Base-by-base conservation (phyloP, 179 eudicot genomes). In the Vitellaria paradoxa region DNA sequence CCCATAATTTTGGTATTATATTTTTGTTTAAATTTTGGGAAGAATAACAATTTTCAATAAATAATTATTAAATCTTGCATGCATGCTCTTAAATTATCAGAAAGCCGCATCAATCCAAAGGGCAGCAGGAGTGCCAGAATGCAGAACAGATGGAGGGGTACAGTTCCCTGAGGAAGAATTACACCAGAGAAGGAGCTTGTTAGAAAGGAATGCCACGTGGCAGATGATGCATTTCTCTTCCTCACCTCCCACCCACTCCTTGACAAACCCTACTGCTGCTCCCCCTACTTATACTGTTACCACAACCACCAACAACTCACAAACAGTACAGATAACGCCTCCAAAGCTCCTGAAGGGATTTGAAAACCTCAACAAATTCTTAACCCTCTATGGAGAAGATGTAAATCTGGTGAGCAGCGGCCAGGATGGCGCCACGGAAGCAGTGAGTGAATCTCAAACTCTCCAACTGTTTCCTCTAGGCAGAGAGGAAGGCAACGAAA, bases 171-270 rank as follows among this genome's bases (percentile, higher is more conserved):
- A 82, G 20, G 69, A 69, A 82, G 85, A 80, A 74, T 70, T 75
- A 56, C 74, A 70, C 30, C 78, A 82, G 9, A 52, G 72, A 72
- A 82, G 52, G 67, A 71, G 74, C 80, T 24, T 85, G 64, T 56
- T 66, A 30, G 81, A 85, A 78, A 85, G 67, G 86, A 87, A 89
- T 81, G 88, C 80, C 88, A 86, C 92, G 81, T 89, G 89, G 89
- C 86, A 84, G 3, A 45, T 60, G 76, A 73, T 83, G 84, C 82
- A 79, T 7, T 37, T 68, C 18, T 82, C 79, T 12, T 80, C 64
- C 65, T 78, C 79, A n/a, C n/a, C 82, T 49, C 56, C 78, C 7
- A 26, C 75, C 69, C 74, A 79, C 70, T 65, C 65, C 65, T 42
- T 65, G 74, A 69, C 55, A 69, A 7, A 65, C 21, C 9, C 55